Evolutionary conservation across 441 rosid genomes (phyloP).

Genomic region (Iberis amara): DNA sequence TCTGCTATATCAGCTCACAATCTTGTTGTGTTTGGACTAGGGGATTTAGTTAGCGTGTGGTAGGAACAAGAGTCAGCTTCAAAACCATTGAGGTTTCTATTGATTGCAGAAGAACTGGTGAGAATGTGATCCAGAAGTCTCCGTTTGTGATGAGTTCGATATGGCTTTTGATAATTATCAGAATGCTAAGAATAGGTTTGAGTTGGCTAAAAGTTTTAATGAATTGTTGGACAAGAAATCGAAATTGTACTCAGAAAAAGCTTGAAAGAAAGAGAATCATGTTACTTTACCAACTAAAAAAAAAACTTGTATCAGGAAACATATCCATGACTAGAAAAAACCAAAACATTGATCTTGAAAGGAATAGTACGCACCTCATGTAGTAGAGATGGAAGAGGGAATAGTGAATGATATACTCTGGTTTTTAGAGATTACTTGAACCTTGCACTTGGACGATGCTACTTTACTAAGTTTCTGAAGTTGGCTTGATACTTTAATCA

Average conservation of each 20-base stretch:
- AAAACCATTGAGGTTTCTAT: conserved; percentile 51
- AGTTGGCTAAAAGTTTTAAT: conserved; percentile 48
- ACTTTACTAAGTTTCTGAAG: no score
- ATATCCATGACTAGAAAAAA: no score
- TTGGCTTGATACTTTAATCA: no score
- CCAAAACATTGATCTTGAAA: no score
- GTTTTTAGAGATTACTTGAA: no score
- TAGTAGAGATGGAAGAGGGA: background rate
- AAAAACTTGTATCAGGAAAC: no score
- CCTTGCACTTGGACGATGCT: no score
- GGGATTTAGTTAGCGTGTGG: conserved; percentile 64
- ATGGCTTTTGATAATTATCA: conserved; percentile 64
- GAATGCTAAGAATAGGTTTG: conserved; percentile 70
- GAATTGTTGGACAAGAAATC: no score
- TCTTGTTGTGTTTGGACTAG: conserved; percentile 57
- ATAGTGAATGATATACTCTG: no score
- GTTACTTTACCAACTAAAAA: no score
- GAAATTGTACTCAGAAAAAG: no score
- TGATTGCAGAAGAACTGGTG: conserved; percentile 78
- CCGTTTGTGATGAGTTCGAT: conserved; percentile 94
- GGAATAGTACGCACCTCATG: background rate
- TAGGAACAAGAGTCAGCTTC: conserved; percentile 52
- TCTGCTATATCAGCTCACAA: conserved; percentile 39
- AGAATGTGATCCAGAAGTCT: conserved; percentile 74
- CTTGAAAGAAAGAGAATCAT: no score